Conservation (phyloP, 2,329 filamentous ascomycete species). For the Trichoderma asperellum region DNA sequence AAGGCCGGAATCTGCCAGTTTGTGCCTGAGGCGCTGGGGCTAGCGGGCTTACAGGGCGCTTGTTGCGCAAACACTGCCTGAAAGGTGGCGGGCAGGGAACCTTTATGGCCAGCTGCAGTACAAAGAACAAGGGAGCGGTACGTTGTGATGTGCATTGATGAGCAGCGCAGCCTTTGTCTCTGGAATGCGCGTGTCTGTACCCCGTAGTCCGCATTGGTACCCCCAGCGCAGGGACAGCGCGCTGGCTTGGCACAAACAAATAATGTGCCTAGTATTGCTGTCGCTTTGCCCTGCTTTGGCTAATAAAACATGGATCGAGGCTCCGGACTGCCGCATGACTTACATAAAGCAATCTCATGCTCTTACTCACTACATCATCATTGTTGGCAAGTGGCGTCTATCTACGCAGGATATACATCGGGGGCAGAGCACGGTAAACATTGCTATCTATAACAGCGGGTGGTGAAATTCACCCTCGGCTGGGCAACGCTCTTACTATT, state of each 20-base stretch:
- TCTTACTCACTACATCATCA: neutral
- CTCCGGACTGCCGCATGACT: neutral
- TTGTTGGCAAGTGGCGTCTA: neutral
- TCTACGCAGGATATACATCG: neutral
- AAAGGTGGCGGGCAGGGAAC: neutral
- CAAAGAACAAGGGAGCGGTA: neutral
- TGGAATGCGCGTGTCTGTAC: slow-evolving; percentile 15
- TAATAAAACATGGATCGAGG: neutral
- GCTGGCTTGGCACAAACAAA: neutral
- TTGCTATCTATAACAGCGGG: neutral
- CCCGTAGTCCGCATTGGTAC: neutral
- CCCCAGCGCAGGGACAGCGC: neutral
- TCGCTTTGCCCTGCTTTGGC: neutral
- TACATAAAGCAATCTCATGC: slow-evolving; percentile 1
- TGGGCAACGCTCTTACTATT: neutral
- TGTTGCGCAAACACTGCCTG: neutral
- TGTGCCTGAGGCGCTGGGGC: neutral
- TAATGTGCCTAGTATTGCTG: neutral
- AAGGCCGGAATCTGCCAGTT: slow-evolving; percentile 2
- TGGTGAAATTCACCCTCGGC: neutral
- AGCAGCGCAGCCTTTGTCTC: slow-evolving; percentile 8
- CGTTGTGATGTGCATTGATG: neutral
- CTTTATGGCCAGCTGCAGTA: slow-evolving; percentile 10
- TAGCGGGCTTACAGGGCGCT: slow-evolving; percentile 8
- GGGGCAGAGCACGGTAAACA: neutral